phyloP scores from a whole-genome alignment of 352 stramenopile species.

The Phytophthora hybrid region DNA sequence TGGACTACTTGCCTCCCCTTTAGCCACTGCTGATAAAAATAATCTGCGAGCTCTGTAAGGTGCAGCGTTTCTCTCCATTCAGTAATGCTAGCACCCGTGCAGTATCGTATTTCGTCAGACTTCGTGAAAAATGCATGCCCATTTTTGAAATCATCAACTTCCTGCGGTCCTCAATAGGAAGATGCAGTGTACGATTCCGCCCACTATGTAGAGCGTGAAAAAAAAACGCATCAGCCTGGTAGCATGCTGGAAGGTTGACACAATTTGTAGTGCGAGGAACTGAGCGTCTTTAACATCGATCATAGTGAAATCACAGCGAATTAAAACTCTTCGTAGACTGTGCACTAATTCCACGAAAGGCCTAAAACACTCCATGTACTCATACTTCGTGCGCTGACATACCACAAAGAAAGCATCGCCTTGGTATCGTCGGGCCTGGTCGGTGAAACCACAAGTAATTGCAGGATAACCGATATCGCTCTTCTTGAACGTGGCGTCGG shows the following conservation, averaged over 20 bases:
- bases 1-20: background rate
- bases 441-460: background rate
- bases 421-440: background rate
- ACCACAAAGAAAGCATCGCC: background rate
- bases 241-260: background rate
- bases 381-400: background rate
- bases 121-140: background rate
- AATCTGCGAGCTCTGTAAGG: background rate
- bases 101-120: background rate
- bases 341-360: background rate
- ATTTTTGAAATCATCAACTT: background rate
- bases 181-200: background rate
- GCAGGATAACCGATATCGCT: background rate
- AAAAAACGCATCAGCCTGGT: background rate
- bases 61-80: background rate
- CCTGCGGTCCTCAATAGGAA: background rate
- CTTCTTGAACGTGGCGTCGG: background rate
- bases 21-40: background rate
- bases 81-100: background rate
- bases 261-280: too few relatives aligned
- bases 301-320: background rate
- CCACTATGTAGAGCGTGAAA: background rate
- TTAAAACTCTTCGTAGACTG: background rate
- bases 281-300: background rate
- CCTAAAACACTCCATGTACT: background rate